These are phyloP conservation scores for Tarenaya hassleriana DNA, from an alignment of 345 rosid genomes.

Conservation along the genomic window DNA sequence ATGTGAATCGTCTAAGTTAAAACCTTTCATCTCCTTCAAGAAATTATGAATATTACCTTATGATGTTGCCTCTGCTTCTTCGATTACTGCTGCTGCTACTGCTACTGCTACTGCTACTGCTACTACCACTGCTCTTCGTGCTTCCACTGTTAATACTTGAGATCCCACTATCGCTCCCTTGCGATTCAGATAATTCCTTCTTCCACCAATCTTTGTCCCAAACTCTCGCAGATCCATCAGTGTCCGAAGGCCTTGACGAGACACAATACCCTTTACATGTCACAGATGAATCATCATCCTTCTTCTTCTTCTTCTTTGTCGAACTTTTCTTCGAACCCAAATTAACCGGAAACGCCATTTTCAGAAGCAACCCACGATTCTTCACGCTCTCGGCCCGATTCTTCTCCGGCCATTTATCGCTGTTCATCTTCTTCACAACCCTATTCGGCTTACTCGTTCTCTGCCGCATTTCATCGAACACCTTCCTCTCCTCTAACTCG, in stretches of 20 bases:
- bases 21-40: conserved; percentile 1
- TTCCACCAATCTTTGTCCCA: conserved; percentile 71
- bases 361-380: conserved; percentile 57
- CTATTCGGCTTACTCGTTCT: conserved; percentile 12
- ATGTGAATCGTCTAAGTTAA: too few relatives aligned
- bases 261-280: conserved; percentile 27
- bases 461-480: conserved; percentile 17
- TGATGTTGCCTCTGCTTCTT: conserved; percentile 23
- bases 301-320: conserved; percentile 35
- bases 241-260: conserved; percentile 42
- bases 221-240: conserved; percentile 32
- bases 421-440: conserved; percentile 22
- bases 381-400: conserved; percentile 36
- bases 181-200: conserved; percentile 31
- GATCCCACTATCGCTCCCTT: conserved; percentile 37
- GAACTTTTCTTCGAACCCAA: conserved; percentile 36
- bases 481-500: conserved; percentile 25
- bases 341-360: conserved; percentile 60
- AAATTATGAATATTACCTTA: conserved; percentile 36
- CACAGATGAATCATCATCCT: conserved; percentile 9
- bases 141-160: conserved; percentile 36
- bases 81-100: conserved; percentile 33
- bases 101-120: too few relatives aligned
- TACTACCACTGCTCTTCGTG: conserved; percentile 39
- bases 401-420: conserved; percentile 20